Base-by-base conservation (phyloP, 441 rosid genomes). In the Viola pubescens region DNA sequence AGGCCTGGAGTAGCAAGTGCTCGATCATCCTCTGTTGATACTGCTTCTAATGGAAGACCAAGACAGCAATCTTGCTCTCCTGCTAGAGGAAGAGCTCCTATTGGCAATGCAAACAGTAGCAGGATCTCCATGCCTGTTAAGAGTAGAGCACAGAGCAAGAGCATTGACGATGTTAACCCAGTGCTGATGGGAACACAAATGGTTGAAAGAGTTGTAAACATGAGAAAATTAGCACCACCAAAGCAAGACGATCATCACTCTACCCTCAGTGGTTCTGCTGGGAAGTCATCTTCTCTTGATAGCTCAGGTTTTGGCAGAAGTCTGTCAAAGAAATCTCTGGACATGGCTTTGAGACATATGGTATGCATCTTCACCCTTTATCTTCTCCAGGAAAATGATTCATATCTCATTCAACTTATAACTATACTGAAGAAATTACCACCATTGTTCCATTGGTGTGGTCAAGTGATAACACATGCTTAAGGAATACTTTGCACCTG, bases 161-260 rank as follows among this genome's bases (percentile, higher is more conserved):
- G 54, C 43, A 59, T 66, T 67, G 91, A 91, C 43, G 77, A 63
- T 47, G 88, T 86, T 66, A 88, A 77, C 72, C 97, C 97, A 37
- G 84, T 79, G 16, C 66, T 77, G 44, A 77, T 86, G 53, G 97
- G 97, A 63, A 81, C 89, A 39, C 74, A 83, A 73, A 88, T 84
- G 94, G 96, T 88, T 48, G 94, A 88, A 79, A 82, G 97, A 77
- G 84, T 91, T 13, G 90, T 91, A 46, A 91, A 86, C 80, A 88
- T 85, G 95, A 86, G 98, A 75, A 91, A 86, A 59, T 70, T 88
- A 68, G 92, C 78, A 56, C 89, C 96, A 45, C 94, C 91, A 1
- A 80, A 78, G 77, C 77, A 73, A 64, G 86, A 77, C 6, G 77
- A 77, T 43, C 58, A 62, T 45, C 73, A 37, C 39, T 70, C 65